Conservation (phyloP, 2,329 filamentous ascomycete species). For the Arachnomyces sp. region DNA sequence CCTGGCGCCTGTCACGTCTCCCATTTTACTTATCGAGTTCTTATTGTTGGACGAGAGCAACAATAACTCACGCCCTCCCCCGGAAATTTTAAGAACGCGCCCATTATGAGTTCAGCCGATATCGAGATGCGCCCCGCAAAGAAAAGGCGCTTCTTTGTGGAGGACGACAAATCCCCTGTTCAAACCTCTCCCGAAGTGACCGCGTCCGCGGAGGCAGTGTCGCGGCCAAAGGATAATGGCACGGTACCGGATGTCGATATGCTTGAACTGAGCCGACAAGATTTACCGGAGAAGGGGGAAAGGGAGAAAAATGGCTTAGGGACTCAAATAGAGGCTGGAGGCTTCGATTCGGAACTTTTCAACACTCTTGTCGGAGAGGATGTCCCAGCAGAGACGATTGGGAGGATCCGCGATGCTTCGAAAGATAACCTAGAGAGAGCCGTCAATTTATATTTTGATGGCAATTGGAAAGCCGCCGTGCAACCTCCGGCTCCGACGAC, state of each 20-base stretch:
- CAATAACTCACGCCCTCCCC: slow-evolving; percentile 5
- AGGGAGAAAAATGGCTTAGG: slow-evolving; percentile 5
- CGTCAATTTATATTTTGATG: slow-evolving; percentile 59
- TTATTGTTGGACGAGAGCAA: neutral
- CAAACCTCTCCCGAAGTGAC: slow-evolving; percentile 9
- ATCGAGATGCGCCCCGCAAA: slow-evolving; percentile 50
- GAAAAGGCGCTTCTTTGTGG: slow-evolving; percentile 57
- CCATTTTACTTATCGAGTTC: neutral
- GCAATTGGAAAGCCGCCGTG: slow-evolving; percentile 47
- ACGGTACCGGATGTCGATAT: no score
- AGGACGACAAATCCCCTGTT: slow-evolving; percentile 31
- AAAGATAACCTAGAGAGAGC: slow-evolving; percentile 52
- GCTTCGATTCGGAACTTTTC: slow-evolving; percentile 51
- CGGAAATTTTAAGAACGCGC: slow-evolving; percentile 12
- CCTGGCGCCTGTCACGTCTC: slow-evolving; percentile 5
- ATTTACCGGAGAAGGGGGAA: slow-evolving; percentile 2
- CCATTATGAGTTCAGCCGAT: slow-evolving; percentile 31
- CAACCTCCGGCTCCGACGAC: neutral
- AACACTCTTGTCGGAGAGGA: slow-evolving; percentile 51
- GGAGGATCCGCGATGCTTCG: slow-evolving; percentile 39
- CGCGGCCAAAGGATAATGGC: neutral
- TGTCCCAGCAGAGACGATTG: slow-evolving; percentile 38
- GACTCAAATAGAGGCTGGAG: slow-evolving; percentile 16
- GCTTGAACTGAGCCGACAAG: no score
- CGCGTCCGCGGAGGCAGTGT: no score